Percentiles rank a stretch among this genome's conserved stretches.
Evolutionary conservation across 2,329 filamentous ascomycete species (phyloP).

Genomic region (Botrytis byssoidea): DNA sequence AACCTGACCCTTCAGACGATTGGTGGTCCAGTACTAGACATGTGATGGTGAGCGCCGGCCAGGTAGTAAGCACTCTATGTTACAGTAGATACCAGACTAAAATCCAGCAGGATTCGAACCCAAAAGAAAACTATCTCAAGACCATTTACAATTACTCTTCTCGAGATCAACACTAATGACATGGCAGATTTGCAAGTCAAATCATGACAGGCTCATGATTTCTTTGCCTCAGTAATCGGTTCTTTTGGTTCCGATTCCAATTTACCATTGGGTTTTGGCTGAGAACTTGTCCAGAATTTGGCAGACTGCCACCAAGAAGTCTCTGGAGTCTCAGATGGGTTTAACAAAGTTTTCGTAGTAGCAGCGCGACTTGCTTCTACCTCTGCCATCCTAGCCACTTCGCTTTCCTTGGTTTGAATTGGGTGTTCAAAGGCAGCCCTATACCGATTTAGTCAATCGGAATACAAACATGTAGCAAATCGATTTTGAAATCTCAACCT

Average conservation of each 20-base stretch:
- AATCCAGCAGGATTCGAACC: background rate
- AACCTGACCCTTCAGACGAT: background rate
- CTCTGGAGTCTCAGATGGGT: constrained; percentile 21
- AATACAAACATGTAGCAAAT: background rate
- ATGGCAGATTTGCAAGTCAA: background rate
- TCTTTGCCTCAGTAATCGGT: background rate
- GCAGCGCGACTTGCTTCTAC: constrained; percentile 28
- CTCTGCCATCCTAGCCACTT: constrained; percentile 27
- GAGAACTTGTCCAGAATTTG: constrained; percentile 25
- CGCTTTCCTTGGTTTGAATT: constrained; percentile 17
- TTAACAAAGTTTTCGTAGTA: constrained; percentile 27
- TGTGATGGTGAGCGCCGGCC: background rate
- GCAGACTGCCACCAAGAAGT: constrained; percentile 34
- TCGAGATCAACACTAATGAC: background rate
- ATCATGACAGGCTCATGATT: background rate
- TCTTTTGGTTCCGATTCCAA: background rate
- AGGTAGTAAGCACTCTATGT: background rate
- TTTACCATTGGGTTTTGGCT: background rate
- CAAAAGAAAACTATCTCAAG: background rate
- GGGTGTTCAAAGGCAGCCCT: constrained; percentile 27
- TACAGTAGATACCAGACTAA: background rate
- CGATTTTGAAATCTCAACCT: background rate
- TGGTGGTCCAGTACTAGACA: background rate
- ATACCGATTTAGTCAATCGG: constrained; percentile 20
- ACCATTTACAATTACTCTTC: background rate